These are phyloP conservation scores for Amanita muscaria DNA, from an alignment of 768 basidiomycete genomes.

Conservation along the genomic window DNA sequence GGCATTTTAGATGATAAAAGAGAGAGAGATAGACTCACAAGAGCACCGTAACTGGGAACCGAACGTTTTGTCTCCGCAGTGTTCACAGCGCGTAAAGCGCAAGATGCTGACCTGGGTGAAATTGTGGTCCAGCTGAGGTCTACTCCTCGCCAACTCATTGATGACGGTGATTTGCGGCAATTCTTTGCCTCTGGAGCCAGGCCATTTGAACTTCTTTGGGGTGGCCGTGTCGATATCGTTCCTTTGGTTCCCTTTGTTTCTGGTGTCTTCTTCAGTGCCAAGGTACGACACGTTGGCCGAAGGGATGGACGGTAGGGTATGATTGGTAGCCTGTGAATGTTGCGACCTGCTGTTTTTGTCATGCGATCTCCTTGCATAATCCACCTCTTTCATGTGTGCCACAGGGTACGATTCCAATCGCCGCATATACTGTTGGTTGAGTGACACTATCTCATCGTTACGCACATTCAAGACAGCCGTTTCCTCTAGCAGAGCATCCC, in stretches of 20 bases:
- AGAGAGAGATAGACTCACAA: conserved; percentile 37
- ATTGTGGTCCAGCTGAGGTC: conserved; percentile 53
- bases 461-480: conserved; percentile 82
- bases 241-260: conserved; percentile 30
- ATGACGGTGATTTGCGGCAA: conserved; percentile 21
- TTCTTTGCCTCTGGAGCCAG: conserved; percentile 41
- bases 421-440: conserved; percentile 74
- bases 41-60: conserved; percentile 90
- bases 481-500: conserved; percentile 86
- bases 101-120: conserved; percentile 88
- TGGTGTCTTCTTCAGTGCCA: conserved; percentile 37
- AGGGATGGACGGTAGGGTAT: background rate
- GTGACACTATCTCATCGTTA: conserved; percentile 87
- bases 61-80: conserved; percentile 98
- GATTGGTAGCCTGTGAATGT: conserved; percentile 11
- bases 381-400: conserved; percentile 20
- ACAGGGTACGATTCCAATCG: conserved; percentile 56
- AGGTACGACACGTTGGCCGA: conserved; percentile 25
- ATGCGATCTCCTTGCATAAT: conserved; percentile 16
- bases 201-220: conserved; percentile 65
- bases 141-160: conserved; percentile 30
- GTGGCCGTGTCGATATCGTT: conserved; percentile 39
- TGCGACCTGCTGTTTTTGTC: conserved; percentile 22
- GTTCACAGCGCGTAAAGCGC: conserved; percentile 87
- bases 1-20: conserved; percentile 1